Base-by-base conservation (phyloP, 1,139 yeast species). In the Yamadazyma sp. region DNA sequence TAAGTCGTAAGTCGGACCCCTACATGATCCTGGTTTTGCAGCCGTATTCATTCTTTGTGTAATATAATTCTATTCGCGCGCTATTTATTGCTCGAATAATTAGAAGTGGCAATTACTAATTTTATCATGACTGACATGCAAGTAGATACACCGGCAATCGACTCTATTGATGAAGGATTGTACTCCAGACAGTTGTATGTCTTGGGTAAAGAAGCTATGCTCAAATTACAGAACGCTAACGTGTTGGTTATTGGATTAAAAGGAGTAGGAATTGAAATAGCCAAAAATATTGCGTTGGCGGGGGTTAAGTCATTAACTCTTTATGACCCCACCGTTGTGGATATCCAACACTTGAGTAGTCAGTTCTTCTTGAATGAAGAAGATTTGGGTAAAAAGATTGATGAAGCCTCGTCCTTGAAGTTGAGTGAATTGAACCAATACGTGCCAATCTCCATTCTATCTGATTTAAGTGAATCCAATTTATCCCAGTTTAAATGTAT, bases 111-210 rank as follows among this genome's bases (percentile, higher is more conserved):
- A 38, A 38, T 41, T 36, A 29, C 10, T 36, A 36, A 36, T 36
- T 12, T 22, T 26, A 35, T 16, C 20, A 49, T 48, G 52, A 45
- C 51, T 15, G 53, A 48, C 30, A 78, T 78, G 82, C 82, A 77
- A 60, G 65, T 78, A 33, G 84, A 80, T 53, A 61, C 74, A 28
- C 81, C 81, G 38, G 67, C 70, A 23, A 70, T 64, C 38, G 62
- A 51, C 30, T 52, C 59, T 17, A 90, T 92, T 54, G 98, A 92
- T 60, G 98, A 92, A 72, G 78, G 95, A 42, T 75, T 92, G 53
- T 92, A 92, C 73, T 89, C 97, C 35, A 88, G 98, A 62, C 98
- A 92, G 67, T 77, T 92, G 61, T 88, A 89, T 53, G 97, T 89
- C 40, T 67, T 89, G 52, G 97, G 97, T 42, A 86, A 87, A 56